Percentiles rank a stretch among this genome's conserved stretches.
These are phyloP conservation scores for Fusarium nodosum DNA, from an alignment of 2,329 filamentous ascomycete species.

Conservation along the genomic window DNA sequence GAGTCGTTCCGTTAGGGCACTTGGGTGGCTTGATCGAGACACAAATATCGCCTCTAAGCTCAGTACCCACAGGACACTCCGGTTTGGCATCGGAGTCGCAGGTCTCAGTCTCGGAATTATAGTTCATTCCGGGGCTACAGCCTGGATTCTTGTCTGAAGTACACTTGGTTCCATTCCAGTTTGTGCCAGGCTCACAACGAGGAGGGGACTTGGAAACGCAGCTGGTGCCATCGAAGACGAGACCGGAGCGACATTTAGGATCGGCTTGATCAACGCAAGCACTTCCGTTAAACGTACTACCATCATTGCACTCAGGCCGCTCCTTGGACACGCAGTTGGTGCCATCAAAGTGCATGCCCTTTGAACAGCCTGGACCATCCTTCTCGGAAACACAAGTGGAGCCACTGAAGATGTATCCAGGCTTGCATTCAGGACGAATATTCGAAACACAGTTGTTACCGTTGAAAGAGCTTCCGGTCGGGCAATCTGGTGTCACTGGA, in stretches of 20 bases:
- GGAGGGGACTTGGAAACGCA: slow-evolving; percentile 14
- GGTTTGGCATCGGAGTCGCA: slow-evolving; percentile 8
- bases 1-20: background rate
- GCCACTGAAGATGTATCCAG: slow-evolving; percentile 7
- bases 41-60: slow-evolving; percentile 17
- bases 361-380: background rate
- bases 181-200: background rate
- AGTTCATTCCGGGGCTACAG: slow-evolving; percentile 8
- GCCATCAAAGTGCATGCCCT: slow-evolving; percentile 15
- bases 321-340: slow-evolving; percentile 17
- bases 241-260: slow-evolving; percentile 2
- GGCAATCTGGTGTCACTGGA: background rate
- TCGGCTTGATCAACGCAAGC: slow-evolving; percentile 10
- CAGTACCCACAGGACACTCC: slow-evolving; percentile 9
- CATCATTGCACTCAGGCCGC: background rate
- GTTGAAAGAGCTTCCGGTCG: slow-evolving; percentile 11
- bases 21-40: slow-evolving; percentile 3
- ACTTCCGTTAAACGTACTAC: background rate
- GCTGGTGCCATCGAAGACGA: slow-evolving; percentile 21
- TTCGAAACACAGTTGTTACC: background rate
- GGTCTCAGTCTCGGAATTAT: slow-evolving; percentile 15
- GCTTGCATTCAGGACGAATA: background rate
- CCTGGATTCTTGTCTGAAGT: slow-evolving; percentile 6
- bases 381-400: slow-evolving; percentile 16
- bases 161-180: slow-evolving; percentile 21